Evolutionary conservation across 306 rosid species (phyloP).

Genomic region (Hylodesmum podocarpum): DNA sequence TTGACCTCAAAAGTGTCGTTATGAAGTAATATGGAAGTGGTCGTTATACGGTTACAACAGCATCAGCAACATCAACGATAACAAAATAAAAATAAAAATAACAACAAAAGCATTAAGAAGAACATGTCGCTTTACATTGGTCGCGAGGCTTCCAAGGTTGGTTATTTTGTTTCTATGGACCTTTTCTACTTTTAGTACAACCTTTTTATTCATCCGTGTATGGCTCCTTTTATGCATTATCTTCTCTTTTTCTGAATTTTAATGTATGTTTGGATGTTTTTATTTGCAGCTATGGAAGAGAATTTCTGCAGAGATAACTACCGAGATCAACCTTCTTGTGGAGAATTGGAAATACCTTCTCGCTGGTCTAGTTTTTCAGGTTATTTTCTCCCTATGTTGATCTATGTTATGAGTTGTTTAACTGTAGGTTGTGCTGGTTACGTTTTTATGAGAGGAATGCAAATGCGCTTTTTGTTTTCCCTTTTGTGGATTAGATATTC

Average conservation of each 20-base stretch:
- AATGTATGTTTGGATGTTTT: constrained; percentile 29
- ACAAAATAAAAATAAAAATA: neutral
- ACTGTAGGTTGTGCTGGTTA: neutral
- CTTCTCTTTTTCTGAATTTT: neutral
- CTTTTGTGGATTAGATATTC: constrained; percentile 7
- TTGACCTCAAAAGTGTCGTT: constrained; percentile 49
- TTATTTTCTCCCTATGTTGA: constrained; percentile 17
- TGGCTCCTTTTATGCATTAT: too few relatives aligned
- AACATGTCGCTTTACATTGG: constrained; percentile 91
- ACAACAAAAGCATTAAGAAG: neutral
- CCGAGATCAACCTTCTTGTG: constrained; percentile 77
- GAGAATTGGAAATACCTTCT: constrained; percentile 91
- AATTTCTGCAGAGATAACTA: constrained; percentile 50
- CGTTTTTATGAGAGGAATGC: constrained; percentile 19
- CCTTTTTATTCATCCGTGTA: neutral
- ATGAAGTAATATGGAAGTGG: constrained; percentile 90
- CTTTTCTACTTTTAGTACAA: neutral
- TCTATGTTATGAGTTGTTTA: constrained; percentile 4
- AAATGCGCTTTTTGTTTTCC: constrained; percentile 11
- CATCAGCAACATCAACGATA: neutral
- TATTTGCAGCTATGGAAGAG: constrained; percentile 79
- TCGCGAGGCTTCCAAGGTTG: constrained; percentile 95
- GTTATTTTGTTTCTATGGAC: constrained; percentile 2
- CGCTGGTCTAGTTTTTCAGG: constrained; percentile 85
- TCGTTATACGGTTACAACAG: constrained; percentile 38